Conservation (phyloP, 2,329 filamentous ascomycete genomes). For the Nannizziopsis barbatae region DNA sequence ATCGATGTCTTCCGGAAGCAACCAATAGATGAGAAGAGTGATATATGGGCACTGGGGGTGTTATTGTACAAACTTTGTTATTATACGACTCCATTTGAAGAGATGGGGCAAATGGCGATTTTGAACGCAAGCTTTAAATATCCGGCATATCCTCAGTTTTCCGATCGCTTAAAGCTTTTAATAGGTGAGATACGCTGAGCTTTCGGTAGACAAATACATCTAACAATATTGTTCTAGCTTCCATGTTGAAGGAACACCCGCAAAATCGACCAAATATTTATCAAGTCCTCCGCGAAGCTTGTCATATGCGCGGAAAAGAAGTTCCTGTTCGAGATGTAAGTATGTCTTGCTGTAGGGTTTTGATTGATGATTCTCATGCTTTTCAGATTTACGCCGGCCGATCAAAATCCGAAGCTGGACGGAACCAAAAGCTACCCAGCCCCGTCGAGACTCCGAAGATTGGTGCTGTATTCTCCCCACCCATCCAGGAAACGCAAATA, state of each 20-base stretch:
- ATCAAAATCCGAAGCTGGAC: conserved; percentile 52
- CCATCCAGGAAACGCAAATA: conserved; percentile 55
- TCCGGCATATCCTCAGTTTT: conserved; percentile 78
- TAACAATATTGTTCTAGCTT: conserved; percentile 43
- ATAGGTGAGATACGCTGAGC: conserved; percentile 54
- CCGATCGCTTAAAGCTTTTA: conserved; percentile 74
- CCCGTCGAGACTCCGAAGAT: conserved; percentile 52
- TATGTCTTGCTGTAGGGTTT: conserved; percentile 11
- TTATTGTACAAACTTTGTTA: conserved; percentile 97
- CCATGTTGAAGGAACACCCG: conserved; percentile 80
- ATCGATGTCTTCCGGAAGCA: conserved; percentile 94
- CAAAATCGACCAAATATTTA: conserved; percentile 81
- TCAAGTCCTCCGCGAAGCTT: conserved; percentile 76
- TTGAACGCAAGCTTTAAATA: conserved; percentile 91
- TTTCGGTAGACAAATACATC: conserved; percentile 2
- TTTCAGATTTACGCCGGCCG: conserved; percentile 58
- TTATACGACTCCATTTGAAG: conserved; percentile 97
- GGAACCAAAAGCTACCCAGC: conserved; percentile 47
- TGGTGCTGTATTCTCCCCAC: conserved; percentile 71
- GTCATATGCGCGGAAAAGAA: conserved; percentile 75
- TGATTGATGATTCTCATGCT: conserved; percentile 8
- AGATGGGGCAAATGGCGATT: conserved; percentile 93
- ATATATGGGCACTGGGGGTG: conserved; percentile 95
- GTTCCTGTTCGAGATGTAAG: conserved; percentile 81
- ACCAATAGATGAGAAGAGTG: conserved; percentile 95